Conservation (phyloP, 495 filamentous ascomycete species). For the Penicillium lagena region DNA sequence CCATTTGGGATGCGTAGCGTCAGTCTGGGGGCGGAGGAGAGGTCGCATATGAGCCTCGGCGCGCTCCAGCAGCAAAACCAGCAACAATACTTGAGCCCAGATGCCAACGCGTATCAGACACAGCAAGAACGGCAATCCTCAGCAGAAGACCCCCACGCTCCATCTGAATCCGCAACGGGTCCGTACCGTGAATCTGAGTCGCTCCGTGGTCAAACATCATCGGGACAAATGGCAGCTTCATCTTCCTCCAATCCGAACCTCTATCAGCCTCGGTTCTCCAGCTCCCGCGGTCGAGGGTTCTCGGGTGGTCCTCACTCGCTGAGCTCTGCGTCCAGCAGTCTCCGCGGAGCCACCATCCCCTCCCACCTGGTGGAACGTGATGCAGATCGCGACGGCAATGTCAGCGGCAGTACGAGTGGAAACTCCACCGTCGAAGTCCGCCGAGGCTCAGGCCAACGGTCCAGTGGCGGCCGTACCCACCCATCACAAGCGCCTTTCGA, state of each 20-base stretch:
- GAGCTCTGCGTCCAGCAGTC: conserved; percentile 39
- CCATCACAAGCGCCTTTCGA: conserved; percentile 32
- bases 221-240: conserved; percentile 32
- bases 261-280: conserved; percentile 35
- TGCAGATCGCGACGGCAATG: conserved; percentile 43
- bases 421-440: conserved; percentile 29
- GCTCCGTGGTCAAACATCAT: conserved; percentile 22
- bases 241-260: conserved; percentile 28
- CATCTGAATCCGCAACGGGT: conserved; percentile 37
- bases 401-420: conserved; percentile 46
- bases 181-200: conserved; percentile 31
- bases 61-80: conserved; percentile 45
- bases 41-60: conserved; percentile 52
- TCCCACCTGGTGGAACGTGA: conserved; percentile 31
- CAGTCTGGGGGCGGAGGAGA: conserved; percentile 66
- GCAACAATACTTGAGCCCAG: conserved; percentile 13
- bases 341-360: conserved; percentile 30
- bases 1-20: conserved; percentile 66
- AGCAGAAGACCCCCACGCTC: conserved; percentile 13
- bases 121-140: conserved; percentile 23
- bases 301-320: conserved; percentile 36
- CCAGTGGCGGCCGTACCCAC: conserved; percentile 23
- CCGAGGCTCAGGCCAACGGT: conserved; percentile 27
- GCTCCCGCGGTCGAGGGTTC: conserved; percentile 33
- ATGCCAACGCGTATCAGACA: conserved; percentile 14